Conservation (phyloP, 23 red algal species). For the Agarophyton chilense region DNA sequence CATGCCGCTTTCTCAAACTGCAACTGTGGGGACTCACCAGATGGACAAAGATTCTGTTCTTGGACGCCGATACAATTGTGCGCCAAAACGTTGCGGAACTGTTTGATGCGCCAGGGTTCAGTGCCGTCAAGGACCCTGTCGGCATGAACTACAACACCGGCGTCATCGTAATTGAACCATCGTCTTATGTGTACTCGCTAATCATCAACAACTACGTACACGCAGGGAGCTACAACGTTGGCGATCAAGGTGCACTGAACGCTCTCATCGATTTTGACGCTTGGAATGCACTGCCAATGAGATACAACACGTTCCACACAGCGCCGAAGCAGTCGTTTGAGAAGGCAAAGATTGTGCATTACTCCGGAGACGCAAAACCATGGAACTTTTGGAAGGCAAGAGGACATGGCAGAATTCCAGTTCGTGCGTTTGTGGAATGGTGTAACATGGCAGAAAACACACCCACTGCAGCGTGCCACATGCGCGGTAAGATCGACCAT, state of each 20-base stretch:
- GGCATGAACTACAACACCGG: conserved; percentile 88
- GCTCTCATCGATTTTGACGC: conserved; percentile 67
- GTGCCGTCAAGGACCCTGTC: conserved; percentile 76
- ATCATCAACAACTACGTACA: conserved; percentile 77
- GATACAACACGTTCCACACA: conserved; percentile 82
- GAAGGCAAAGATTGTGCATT: conserved; percentile 76
- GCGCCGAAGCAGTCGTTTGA: conserved; percentile 53
- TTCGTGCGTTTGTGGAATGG: conserved; percentile 51
- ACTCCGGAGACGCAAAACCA: conserved; percentile 84
- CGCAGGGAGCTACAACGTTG: conserved; percentile 78
- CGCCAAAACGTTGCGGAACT: conserved; percentile 67
- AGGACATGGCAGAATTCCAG: conserved; percentile 49
- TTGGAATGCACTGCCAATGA: conserved; percentile 74
- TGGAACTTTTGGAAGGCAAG: conserved; percentile 80
- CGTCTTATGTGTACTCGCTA: conserved; percentile 36
- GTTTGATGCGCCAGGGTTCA: conserved; percentile 70
- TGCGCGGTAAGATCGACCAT: conserved; percentile 39
- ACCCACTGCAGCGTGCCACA: conserved; percentile 54
- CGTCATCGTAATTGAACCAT: conserved; percentile 80
- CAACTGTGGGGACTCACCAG: conserved; percentile 79
- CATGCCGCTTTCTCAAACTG: conserved; percentile 83
- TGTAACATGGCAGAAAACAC: conserved; percentile 44
- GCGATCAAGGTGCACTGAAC: conserved; percentile 85
- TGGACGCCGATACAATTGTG: conserved; percentile 86
- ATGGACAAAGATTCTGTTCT: conserved; percentile 80